Percentiles rank a stretch among this genome's conserved stretches.
Evolutionary conservation across 1,284 basidiomycete species (phyloP).

Genomic region (Heliocybe sulcata): DNA sequence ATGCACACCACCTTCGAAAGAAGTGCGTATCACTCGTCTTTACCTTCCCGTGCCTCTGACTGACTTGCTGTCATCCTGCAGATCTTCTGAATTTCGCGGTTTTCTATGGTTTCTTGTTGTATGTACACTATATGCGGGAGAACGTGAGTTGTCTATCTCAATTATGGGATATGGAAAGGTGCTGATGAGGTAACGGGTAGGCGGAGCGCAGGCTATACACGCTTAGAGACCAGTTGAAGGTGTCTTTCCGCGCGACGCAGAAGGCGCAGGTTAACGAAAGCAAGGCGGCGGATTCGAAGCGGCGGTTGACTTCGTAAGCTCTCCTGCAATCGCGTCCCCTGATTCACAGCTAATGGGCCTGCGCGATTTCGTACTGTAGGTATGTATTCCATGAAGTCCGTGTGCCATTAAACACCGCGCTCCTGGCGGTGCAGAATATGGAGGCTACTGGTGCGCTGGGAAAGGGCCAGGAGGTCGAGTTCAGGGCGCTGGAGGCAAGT

Average conservation of each 20-base stretch:
- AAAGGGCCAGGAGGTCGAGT: constrained; percentile 69
- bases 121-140: constrained; percentile 47
- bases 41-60: no score
- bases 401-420: constrained; percentile 89
- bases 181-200: constrained; percentile 16
- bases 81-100: constrained; percentile 61
- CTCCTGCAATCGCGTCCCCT: background rate
- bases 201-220: constrained; percentile 55
- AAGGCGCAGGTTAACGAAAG: constrained; percentile 83
- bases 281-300: constrained; percentile 72
- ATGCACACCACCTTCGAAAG: background rate
- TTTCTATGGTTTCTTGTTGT: constrained; percentile 56
- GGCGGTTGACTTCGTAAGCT: constrained; percentile 69
- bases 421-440: constrained; percentile 88
- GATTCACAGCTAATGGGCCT: background rate
- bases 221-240: constrained; percentile 67
- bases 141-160: constrained; percentile 23
- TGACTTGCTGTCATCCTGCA: constrained; percentile 21
- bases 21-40: background rate
- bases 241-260: constrained; percentile 72
- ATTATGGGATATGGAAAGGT: constrained; percentile 1
- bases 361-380: constrained; percentile 23
- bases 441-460: constrained; percentile 61
- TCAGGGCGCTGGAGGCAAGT: constrained; percentile 74
- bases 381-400: constrained; percentile 83